Conservation (phyloP, 176 grass and related monocot species). For the Metroxylon sagu region DNA sequence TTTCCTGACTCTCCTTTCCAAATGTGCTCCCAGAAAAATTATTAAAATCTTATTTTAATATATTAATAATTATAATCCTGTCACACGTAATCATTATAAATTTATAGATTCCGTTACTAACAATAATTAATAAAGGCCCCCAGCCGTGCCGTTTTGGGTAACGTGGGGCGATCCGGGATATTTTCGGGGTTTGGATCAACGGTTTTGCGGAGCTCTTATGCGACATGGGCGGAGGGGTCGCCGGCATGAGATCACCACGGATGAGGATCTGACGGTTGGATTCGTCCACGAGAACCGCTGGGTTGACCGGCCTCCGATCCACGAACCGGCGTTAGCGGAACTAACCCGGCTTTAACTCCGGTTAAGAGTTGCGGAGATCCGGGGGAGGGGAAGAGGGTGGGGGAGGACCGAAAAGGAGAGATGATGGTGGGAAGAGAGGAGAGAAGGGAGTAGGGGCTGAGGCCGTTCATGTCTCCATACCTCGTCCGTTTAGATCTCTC, state of each 20-base stretch:
- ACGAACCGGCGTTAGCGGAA: neutral
- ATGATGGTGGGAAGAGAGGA: neutral
- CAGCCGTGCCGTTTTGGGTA: no score
- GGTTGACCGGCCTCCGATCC: neutral
- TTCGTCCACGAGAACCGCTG: neutral
- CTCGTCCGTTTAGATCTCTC: neutral
- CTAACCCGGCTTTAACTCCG: neutral
- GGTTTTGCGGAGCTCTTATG: slow-evolving; percentile 23
- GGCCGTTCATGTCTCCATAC: neutral
- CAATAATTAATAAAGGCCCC: no score
- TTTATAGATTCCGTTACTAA: slow-evolving; percentile 8
- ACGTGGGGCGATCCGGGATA: no score
- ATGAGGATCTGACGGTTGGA: neutral
- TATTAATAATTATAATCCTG: neutral
- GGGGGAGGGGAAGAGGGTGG: no score
- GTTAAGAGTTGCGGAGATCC: neutral
- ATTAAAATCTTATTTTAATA: no score
- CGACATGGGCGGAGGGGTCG: slow-evolving; percentile 4
- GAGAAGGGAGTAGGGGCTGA: no score
- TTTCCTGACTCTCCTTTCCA: neutral
- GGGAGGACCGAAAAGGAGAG: neutral
- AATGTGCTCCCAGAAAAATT: neutral
- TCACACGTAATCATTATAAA: slow-evolving; percentile 14
- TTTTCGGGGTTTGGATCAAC: no score
- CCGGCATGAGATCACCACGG: no score